phyloP scores from a whole-genome alignment of 768 basidiomycete genomes.

The Dictyophora rubrovolvata region DNA sequence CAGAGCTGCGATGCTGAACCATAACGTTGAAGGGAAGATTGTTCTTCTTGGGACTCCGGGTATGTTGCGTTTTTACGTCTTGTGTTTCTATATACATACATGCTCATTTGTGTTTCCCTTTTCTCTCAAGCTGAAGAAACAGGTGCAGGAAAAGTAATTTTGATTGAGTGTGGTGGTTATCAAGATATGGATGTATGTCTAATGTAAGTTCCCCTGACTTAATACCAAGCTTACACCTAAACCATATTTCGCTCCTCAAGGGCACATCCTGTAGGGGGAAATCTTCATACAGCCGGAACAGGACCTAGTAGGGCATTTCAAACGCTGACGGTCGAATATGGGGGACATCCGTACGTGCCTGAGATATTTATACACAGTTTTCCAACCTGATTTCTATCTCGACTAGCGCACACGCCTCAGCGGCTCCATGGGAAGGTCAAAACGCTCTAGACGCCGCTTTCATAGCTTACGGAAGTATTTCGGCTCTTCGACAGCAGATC shows the following conservation, averaged over 20 bases:
- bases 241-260: not conserved
- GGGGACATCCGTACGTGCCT: conserved; percentile 15
- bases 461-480: conserved; percentile 23
- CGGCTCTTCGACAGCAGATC: conserved; percentile 27
- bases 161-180: conserved; percentile 22
- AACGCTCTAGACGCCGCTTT: conserved; percentile 27
- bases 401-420: conserved; percentile 15
- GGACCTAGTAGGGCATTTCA: conserved; percentile 15
- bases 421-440: conserved; percentile 18
- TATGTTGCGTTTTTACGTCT: not conserved
- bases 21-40: conserved; percentile 15
- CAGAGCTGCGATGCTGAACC: conserved; percentile 13
- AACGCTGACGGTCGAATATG: conserved; percentile 14
- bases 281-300: conserved; percentile 11
- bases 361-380: not conserved
- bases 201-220: conserved; percentile 37
- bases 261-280: conserved; percentile 17
- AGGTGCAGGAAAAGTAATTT: conserved; percentile 20
- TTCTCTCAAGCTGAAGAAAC: conserved; percentile 24
- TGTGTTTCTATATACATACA: not conserved
- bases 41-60: conserved; percentile 19
- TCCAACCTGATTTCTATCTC: not conserved
- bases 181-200: conserved; percentile 37
- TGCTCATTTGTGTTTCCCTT: not conserved
- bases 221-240: conserved; percentile 9